These are phyloP conservation scores for Apiospora koreana DNA, from an alignment of 2,329 filamentous ascomycete species.

Conservation along the genomic window DNA sequence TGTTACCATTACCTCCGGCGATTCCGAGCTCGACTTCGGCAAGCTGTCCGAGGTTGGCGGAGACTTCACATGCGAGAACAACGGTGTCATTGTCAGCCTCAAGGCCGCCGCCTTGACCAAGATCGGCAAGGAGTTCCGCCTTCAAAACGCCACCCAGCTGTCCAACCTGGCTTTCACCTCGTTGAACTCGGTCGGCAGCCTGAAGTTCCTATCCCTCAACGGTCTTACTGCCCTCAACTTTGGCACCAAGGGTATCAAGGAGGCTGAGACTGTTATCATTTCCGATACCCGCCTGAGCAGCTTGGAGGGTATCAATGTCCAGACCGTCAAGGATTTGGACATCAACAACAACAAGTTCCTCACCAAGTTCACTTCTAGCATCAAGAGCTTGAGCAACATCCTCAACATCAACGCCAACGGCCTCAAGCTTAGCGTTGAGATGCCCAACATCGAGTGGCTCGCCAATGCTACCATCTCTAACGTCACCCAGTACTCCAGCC, in stretches of 20 bases:
- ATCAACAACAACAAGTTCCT: constrained; percentile 87
- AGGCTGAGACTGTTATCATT: constrained; percentile 71
- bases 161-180: constrained; percentile 65
- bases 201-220: constrained; percentile 48
- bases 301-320: constrained; percentile 79
- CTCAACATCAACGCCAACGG: constrained; percentile 83
- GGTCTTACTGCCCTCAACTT: constrained; percentile 52
- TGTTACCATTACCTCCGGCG: constrained; percentile 58
- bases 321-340: constrained; percentile 69
- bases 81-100: constrained; percentile 62
- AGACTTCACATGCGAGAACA: constrained; percentile 60
- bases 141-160: constrained; percentile 70
- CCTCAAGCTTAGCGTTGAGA: constrained; percentile 65
- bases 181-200: constrained; percentile 59
- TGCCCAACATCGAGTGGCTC: constrained; percentile 78
- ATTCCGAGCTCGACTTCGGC: constrained; percentile 62
- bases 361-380: constrained; percentile 71
- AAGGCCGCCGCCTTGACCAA: constrained; percentile 59
- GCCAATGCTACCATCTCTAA: constrained; percentile 83
- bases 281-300: constrained; percentile 82
- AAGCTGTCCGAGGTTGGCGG: constrained; percentile 54
- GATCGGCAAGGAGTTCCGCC: constrained; percentile 70
- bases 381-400: constrained; percentile 71
- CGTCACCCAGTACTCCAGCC: constrained; percentile 71
- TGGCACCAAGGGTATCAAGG: constrained; percentile 59